Percentiles rank a stretch among this genome's conserved stretches.
phyloP scores from a whole-genome alignment of 2,329 filamentous ascomycete species.

The Sarocladium strictum region DNA sequence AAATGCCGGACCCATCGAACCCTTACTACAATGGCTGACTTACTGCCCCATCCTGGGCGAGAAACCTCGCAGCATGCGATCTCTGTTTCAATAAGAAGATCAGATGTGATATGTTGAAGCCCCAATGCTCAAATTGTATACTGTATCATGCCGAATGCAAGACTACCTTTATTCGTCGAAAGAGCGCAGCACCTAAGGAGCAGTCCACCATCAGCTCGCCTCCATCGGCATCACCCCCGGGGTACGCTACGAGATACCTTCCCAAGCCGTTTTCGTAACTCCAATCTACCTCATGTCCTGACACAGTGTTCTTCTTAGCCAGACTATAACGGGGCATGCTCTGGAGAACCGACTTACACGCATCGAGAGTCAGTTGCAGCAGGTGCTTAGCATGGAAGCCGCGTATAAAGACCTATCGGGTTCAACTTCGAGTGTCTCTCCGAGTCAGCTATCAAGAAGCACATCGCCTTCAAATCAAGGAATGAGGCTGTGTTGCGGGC shows the following conservation, averaged over 20 bases:
- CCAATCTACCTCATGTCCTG: neutral
- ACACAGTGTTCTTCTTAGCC: neutral
- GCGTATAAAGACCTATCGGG: neutral
- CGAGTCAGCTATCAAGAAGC: neutral
- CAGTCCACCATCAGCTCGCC: neutral
- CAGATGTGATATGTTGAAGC: conserved; percentile 38
- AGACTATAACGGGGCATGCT: neutral
- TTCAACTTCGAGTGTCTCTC: neutral
- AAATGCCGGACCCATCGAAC: too few species aligned
- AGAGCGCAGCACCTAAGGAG: neutral
- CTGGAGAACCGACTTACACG: conserved; percentile 2
- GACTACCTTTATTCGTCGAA: conserved; percentile 1
- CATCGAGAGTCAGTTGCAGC: conserved; percentile 2
- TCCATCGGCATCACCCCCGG: neutral
- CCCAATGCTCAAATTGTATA: conserved; percentile 36
- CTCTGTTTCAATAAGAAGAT: conserved; percentile 41
- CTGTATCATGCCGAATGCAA: conserved; percentile 34
- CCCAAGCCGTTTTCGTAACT: neutral
- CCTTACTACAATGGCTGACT: neutral
- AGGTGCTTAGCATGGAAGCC: neutral
- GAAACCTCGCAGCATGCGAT: conserved; percentile 28
- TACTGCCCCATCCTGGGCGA: neutral
- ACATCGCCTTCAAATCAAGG: neutral
- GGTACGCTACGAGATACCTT: neutral
- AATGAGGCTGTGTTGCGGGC: neutral